Percentiles rank a stretch among this genome's conserved stretches.
Conservation (phyloP, 2,329 filamentous ascomycete species). For the Neoscytalidium dimidiatum region DNA sequence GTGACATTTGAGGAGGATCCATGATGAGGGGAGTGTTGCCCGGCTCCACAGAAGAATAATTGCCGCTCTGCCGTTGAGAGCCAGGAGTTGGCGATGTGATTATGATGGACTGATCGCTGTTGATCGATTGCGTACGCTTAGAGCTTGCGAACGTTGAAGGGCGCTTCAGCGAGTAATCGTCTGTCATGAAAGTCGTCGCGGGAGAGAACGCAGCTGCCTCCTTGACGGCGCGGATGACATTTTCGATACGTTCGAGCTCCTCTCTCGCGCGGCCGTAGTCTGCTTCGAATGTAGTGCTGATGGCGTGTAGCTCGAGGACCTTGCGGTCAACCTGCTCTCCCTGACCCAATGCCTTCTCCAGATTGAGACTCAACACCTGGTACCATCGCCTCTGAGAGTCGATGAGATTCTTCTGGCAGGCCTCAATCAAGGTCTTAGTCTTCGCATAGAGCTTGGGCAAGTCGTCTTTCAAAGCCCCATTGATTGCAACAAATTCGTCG, state of each 20-base stretch:
- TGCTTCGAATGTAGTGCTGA: slow-evolving; percentile 74
- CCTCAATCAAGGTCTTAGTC: slow-evolving; percentile 81
- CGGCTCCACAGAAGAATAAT: slow-evolving; percentile 30
- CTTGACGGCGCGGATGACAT: slow-evolving; percentile 76
- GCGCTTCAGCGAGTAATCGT: slow-evolving; percentile 41
- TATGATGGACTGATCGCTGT: slow-evolving; percentile 37
- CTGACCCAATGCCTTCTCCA: slow-evolving; percentile 56
- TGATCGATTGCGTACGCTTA: slow-evolving; percentile 45
- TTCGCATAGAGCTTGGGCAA: slow-evolving; percentile 79
- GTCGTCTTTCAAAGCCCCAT: slow-evolving; percentile 90
- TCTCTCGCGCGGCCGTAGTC: slow-evolving; percentile 79
- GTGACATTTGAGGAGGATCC: slow-evolving; percentile 39
- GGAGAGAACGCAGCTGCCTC: slow-evolving; percentile 66
- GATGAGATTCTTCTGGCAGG: slow-evolving; percentile 80
- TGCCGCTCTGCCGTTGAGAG: slow-evolving; percentile 16
- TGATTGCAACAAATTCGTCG: slow-evolving; percentile 87
- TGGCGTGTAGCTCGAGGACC: slow-evolving; percentile 67
- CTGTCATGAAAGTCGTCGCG: slow-evolving; percentile 44
- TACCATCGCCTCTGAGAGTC: slow-evolving; percentile 84
- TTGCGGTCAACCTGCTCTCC: slow-evolving; percentile 48
- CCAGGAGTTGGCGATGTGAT: slow-evolving; percentile 8
- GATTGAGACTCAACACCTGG: slow-evolving; percentile 65
- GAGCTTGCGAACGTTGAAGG: slow-evolving; percentile 40
- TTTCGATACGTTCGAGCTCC: slow-evolving; percentile 64
- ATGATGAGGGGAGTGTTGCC: slow-evolving; percentile 55